phyloP scores from a whole-genome alignment of 2,329 filamentous ascomycete genomes.

The Chaetothyriales sp. region DNA sequence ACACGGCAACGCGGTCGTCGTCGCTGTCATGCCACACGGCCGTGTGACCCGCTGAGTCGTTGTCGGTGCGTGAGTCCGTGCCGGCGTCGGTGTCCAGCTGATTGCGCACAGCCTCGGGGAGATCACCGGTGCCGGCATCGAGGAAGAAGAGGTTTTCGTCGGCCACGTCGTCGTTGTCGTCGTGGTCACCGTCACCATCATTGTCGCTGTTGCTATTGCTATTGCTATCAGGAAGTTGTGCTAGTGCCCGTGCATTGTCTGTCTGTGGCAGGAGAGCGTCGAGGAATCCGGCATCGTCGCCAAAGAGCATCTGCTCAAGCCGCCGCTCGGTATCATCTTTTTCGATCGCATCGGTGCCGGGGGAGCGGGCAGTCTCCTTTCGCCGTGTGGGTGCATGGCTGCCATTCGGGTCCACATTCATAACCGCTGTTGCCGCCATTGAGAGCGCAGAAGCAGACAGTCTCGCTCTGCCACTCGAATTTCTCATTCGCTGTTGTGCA shows the following conservation, averaged over 20 bases:
- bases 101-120: conserved; percentile 19
- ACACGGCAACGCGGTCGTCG: conserved; percentile 74
- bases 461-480: neutral
- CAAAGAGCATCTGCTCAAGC: conserved; percentile 76
- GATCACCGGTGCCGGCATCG: conserved; percentile 46
- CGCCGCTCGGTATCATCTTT: conserved; percentile 76
- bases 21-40: conserved; percentile 85
- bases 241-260: conserved; percentile 22
- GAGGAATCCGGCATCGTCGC: conserved; percentile 69
- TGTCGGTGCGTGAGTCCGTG: conserved; percentile 20
- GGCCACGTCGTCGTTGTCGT: conserved; percentile 47
- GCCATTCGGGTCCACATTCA: neutral
- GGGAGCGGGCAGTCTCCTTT: neutral
- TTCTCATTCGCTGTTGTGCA: neutral
- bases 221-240: neutral
- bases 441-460: neutral
- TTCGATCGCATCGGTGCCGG: conserved; percentile 28
- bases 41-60: conserved; percentile 17
- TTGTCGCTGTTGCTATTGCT: conserved; percentile 18
- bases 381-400: neutral
- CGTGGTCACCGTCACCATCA: conserved; percentile 34
- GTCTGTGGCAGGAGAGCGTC: conserved; percentile 47
- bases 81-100: conserved; percentile 26
- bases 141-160: conserved; percentile 78
- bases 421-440: neutral